phyloP scores from a whole-genome alignment of 805 yeast species.

The Suhomyces emberorum region DNA sequence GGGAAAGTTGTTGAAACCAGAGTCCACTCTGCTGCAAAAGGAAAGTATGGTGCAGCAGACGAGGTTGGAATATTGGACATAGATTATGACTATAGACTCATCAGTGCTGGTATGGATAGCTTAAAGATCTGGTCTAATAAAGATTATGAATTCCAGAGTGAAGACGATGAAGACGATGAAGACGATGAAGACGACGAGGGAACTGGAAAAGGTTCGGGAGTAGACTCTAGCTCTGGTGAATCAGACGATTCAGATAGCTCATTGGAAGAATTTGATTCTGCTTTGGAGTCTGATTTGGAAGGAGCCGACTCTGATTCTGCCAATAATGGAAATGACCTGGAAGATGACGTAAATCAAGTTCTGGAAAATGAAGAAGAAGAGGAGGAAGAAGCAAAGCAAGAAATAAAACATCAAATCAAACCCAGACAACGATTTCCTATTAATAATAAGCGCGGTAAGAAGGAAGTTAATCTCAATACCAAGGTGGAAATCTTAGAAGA shows the following conservation, averaged over 20 bases:
- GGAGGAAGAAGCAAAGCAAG: constrained; percentile 10
- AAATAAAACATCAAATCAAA: constrained; percentile 6
- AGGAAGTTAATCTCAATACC: constrained; percentile 2
- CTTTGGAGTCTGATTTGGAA: neutral
- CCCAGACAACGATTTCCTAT: constrained; percentile 6
- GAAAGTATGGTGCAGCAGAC: constrained; percentile 47
- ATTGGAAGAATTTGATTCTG: constrained; percentile 1
- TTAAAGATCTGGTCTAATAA: constrained; percentile 69
- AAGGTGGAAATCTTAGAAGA: constrained; percentile 8
- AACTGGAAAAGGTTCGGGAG: constrained; percentile 17
- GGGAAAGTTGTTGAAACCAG: constrained; percentile 66
- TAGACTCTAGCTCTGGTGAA: constrained; percentile 8
- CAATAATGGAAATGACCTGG: constrained; percentile 14
- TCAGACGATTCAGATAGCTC: constrained; percentile 8
- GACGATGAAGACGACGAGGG: constrained; percentile 21
- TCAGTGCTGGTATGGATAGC: constrained; percentile 80
- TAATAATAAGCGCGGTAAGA: constrained; percentile 4
- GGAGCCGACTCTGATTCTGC: neutral
- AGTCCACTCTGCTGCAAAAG: constrained; percentile 50
- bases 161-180: constrained; percentile 18
- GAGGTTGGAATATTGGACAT: constrained; percentile 76
- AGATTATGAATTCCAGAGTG: constrained; percentile 17
- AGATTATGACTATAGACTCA: constrained; percentile 75
- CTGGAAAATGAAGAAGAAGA: constrained; percentile 9
- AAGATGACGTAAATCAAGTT: constrained; percentile 13